These are phyloP conservation scores for Aurifilum marmelostoma DNA, from an alignment of 2,329 filamentous ascomycete genomes.

Conservation along the genomic window DNA sequence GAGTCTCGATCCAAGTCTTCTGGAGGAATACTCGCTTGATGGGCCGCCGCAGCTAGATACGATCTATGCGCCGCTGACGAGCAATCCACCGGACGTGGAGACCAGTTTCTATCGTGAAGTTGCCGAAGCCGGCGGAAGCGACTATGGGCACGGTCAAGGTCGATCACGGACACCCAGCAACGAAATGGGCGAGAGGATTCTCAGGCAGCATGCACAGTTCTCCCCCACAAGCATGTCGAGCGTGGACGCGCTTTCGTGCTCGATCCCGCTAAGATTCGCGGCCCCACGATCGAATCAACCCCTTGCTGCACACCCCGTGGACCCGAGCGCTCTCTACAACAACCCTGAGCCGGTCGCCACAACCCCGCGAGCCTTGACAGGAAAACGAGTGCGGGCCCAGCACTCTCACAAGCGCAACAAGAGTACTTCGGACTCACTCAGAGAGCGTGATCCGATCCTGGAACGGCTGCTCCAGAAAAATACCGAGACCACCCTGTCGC, in stretches of 20 bases:
- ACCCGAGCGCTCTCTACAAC: slow-evolving; percentile 53
- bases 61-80: slow-evolving; percentile 39
- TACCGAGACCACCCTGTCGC: slow-evolving; percentile 61
- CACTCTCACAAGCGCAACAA: slow-evolving; percentile 77
- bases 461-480: slow-evolving; percentile 54
- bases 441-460: slow-evolving; percentile 64
- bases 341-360: slow-evolving; percentile 56
- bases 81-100: slow-evolving; percentile 33
- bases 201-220: slow-evolving; percentile 39
- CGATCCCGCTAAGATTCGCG: slow-evolving; percentile 55
- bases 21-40: slow-evolving; percentile 48
- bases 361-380: slow-evolving; percentile 60
- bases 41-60: slow-evolving; percentile 51
- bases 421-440: slow-evolving; percentile 82
- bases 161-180: slow-evolving; percentile 54
- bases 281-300: slow-evolving; percentile 47
- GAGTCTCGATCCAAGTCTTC: slow-evolving; percentile 57
- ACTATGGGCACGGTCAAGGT: slow-evolving; percentile 32
- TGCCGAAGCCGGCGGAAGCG: slow-evolving; percentile 40
- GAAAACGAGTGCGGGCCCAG: slow-evolving; percentile 61
- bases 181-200: slow-evolving; percentile 32
- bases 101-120: slow-evolving; percentile 52
- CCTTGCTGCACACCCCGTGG: slow-evolving; percentile 59
- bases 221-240: slow-evolving; percentile 64
- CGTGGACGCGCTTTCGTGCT: slow-evolving; percentile 65